A percentile compares a stretch with the other conserved stretches of the same genome.
These are phyloP conservation scores for Mortierella sp. DNA, from an alignment of 371 early-diverging fungal species.

Conservation along the genomic window DNA sequence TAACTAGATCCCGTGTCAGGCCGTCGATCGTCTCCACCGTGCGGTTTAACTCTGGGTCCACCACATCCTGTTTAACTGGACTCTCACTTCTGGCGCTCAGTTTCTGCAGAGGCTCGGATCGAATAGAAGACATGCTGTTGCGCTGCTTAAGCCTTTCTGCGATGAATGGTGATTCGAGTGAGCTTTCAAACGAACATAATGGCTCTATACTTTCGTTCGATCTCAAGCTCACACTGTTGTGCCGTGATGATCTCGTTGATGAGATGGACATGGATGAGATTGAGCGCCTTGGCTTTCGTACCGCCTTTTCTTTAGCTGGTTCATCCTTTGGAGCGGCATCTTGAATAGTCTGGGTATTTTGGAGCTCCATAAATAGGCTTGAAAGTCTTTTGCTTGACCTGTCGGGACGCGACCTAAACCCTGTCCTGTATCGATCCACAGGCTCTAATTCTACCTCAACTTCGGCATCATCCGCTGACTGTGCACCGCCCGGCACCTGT, in stretches of 20 bases:
- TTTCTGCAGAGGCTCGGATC: slow-evolving; percentile 8
- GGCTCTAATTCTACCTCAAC: slow-evolving; percentile 34
- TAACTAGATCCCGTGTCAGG: slow-evolving; percentile 43
- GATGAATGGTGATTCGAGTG: slow-evolving; percentile 7
- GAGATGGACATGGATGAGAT: slow-evolving; percentile 13
- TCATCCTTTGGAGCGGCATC: slow-evolving; percentile 12
- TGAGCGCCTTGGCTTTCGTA: slow-evolving; percentile 20
- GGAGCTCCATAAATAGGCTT: slow-evolving; percentile 46
- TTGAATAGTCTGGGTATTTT: slow-evolving; percentile 27
- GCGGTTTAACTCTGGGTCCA: slow-evolving; percentile 30
- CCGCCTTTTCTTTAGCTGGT: slow-evolving; percentile 17
- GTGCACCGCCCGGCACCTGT: slow-evolving; percentile 22
- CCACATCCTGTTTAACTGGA: slow-evolving; percentile 10
- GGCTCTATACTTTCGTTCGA: slow-evolving; percentile 1
- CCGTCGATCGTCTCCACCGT: slow-evolving; percentile 53
- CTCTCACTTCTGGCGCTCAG: not conserved
- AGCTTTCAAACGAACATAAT: not conserved
- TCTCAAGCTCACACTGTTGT: slow-evolving; percentile 12
- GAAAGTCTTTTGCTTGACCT: slow-evolving; percentile 37
- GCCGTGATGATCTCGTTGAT: slow-evolving; percentile 14
- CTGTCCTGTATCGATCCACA: slow-evolving; percentile 14
- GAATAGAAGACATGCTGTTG: slow-evolving; percentile 23
- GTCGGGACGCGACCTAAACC: slow-evolving; percentile 21
- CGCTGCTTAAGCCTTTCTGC: slow-evolving; percentile 11
- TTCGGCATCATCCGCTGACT: slow-evolving; percentile 4